Base-by-base conservation (phyloP, 2,329 filamentous ascomycete genomes). In the Chaetomium sp. region DNA sequence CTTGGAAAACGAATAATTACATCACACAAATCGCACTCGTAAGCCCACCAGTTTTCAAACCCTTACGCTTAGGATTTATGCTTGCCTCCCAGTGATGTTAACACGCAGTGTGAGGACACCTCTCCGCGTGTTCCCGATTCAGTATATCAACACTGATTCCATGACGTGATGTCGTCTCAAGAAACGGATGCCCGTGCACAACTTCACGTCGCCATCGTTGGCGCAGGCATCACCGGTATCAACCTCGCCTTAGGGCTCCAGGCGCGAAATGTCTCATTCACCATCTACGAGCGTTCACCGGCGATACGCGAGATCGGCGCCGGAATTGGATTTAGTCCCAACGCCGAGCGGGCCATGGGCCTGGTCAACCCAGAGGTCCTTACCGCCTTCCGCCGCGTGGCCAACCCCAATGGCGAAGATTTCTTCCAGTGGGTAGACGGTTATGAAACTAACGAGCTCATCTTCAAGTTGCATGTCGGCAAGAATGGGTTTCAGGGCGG, bases 321-420 rank as follows among this genome's bases (percentile, higher is more conserved):
- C 0, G 79, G 78, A 6, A 75, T 81, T 33, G 77, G 75, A 3
- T 75, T 79, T 61, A 75, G 71, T 6, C 76, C 76, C n/a, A 79
- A 79, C 58, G 76, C 77, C 1, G 72, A 79, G 59, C 67, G 68
- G 9, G 76, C 76, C 11, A 74, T 81, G 68, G 59, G 56, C 5
- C 51, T 66, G 11, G 65, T 77, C 6, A 69, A 72, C 51, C 70
- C 71, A 0, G 63, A 65, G n/a, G 61, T 75, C 0, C 64, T 72
- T 41, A 65, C 63, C 0, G 70, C 73, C 0, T 77, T 70, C 63
- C 70, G 72, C 57, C 57, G 59, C 5, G 67, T 72, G 1, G 66
- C 69, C 10, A 71, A 70, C 48, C 68, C 70, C 19, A 73, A 73
- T 58, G 67, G 70, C 12, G 66, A 71, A 37, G 74, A 76, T 57